A percentile compares a stretch with the other conserved stretches of the same genome.
Evolutionary conservation across 2,329 filamentous ascomycete species (phyloP).

Genomic region (Fusarium newnesense): DNA sequence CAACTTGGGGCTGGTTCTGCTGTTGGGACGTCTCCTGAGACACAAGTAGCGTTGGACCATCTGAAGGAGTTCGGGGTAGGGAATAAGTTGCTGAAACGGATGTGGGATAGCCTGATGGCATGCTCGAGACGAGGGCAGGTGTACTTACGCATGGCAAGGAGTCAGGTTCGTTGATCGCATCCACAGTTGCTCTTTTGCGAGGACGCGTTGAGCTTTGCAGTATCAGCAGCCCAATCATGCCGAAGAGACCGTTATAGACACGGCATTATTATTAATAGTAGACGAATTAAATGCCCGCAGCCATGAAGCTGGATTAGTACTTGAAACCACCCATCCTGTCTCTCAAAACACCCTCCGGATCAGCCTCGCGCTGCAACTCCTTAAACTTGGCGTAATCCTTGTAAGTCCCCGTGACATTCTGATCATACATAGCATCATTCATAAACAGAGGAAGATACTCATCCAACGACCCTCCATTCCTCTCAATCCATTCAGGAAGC

Average conservation of each 20-base stretch:
- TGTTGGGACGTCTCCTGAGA: too few species aligned
- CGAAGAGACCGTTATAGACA: not conserved
- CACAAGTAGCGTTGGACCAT: too few species aligned
- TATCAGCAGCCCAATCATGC: too few species aligned
- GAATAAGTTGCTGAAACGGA: too few species aligned
- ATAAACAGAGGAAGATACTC: conserved; percentile 12
- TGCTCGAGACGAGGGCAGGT: too few species aligned
- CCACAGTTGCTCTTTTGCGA: too few species aligned
- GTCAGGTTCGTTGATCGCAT: too few species aligned
- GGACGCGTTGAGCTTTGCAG: too few species aligned
- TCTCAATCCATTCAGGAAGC: conserved; percentile 1
- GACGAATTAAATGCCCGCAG: fast-evolving
- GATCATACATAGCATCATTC: conserved; percentile 19
- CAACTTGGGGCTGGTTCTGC: too few species aligned
- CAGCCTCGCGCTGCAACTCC: not conserved
- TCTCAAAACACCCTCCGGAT: conserved; percentile 7
- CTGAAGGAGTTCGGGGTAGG: too few species aligned
- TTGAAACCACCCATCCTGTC: conserved; percentile 11
- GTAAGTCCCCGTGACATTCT: conserved; percentile 13
- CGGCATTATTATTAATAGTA: not conserved
- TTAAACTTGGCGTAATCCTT: conserved; percentile 16
- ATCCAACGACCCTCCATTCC: not conserved
- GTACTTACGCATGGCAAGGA: too few species aligned
- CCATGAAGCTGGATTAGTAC: not conserved
- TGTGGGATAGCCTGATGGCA: too few species aligned